phyloP scores from a whole-genome alignment of 129 eudicot species.

The Flaveria bidentis region DNA sequence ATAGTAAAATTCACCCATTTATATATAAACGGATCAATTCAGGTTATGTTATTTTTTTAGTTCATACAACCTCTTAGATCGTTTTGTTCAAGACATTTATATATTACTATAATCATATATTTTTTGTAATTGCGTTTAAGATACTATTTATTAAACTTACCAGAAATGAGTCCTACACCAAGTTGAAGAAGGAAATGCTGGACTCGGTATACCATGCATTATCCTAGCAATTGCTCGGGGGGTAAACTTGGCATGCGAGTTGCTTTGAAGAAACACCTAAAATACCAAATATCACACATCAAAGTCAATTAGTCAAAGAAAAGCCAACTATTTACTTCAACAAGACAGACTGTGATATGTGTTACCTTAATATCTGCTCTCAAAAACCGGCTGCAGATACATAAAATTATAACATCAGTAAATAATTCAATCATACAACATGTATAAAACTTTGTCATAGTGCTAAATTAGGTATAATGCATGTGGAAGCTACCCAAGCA shows the following conservation, averaged over 20 bases:
- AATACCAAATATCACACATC: slow-evolving; percentile 28
- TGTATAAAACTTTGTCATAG: background rate
- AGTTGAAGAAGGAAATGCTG: slow-evolving; percentile 83
- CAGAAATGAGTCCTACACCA: slow-evolving; percentile 99
- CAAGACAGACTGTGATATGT: slow-evolving; percentile 14
- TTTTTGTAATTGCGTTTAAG: background rate
- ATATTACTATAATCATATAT: background rate
- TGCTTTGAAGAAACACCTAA: slow-evolving; percentile 85
- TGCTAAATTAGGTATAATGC: too few relatives aligned
- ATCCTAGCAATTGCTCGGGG: slow-evolving; percentile 97
- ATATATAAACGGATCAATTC: background rate
- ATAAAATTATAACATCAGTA: slow-evolving; percentile 23
- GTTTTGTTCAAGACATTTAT: background rate
- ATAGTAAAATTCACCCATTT: slow-evolving; percentile 12
- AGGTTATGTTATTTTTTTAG: background rate
- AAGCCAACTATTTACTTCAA: background rate
- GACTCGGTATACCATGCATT: slow-evolving; percentile 90
- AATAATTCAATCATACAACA: slow-evolving; percentile 11
- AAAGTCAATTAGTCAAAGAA: background rate
- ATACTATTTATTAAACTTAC: slow-evolving; percentile 34
- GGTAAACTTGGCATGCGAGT: slow-evolving; percentile 73
- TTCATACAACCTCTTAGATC: background rate
- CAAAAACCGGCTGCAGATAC: slow-evolving; percentile 75
- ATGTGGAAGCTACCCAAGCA: too few relatives aligned
- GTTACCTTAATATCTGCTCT: slow-evolving; percentile 94